A percentile compares a stretch with the other conserved stretches of the same genome.
phyloP scores from a whole-genome alignment of 306 rosid species.

The Inga laurina region DNA sequence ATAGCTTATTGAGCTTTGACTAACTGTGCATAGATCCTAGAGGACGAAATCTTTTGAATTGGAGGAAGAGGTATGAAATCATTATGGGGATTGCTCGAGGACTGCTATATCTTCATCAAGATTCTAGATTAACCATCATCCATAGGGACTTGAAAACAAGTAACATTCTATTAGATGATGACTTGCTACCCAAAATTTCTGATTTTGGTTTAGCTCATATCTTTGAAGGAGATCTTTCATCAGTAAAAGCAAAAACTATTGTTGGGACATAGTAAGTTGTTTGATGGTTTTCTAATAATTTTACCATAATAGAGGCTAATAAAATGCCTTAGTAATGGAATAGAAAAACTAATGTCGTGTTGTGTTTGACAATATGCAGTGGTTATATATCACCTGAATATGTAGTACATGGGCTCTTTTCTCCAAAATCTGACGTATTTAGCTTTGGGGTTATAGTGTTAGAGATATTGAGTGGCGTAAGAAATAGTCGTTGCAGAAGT shows the following conservation, averaged over 20 bases:
- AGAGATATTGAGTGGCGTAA: constrained; percentile 54
- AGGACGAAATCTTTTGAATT: neutral
- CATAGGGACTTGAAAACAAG: neutral
- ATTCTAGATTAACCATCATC: neutral
- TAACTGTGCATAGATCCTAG: neutral
- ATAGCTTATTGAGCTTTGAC: neutral
- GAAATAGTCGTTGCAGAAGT: constrained; percentile 20
- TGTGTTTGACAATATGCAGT: neutral
- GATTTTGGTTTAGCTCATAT: neutral
- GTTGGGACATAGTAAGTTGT: constrained; percentile 49
- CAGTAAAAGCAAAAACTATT: constrained; percentile 40
- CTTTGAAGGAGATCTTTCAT: neutral
- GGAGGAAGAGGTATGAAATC: neutral
- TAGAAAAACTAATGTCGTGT: neutral
- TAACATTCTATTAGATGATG: neutral
- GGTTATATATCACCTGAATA: constrained; percentile 5
- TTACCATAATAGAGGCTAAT: neutral
- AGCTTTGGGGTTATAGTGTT: constrained; percentile 55
- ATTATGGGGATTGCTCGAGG: neutral
- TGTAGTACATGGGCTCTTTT: constrained; percentile 35
- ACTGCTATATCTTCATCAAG: neutral
- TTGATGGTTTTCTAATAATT: neutral
- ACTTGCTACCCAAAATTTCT: neutral
- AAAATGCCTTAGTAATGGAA: neutral
- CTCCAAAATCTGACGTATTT: constrained; percentile 45